Percentiles rank a stretch among this genome's conserved stretches.
Conservation (phyloP, 2,329 filamentous ascomycete genomes). For the Lecanicillium sp. region DNA sequence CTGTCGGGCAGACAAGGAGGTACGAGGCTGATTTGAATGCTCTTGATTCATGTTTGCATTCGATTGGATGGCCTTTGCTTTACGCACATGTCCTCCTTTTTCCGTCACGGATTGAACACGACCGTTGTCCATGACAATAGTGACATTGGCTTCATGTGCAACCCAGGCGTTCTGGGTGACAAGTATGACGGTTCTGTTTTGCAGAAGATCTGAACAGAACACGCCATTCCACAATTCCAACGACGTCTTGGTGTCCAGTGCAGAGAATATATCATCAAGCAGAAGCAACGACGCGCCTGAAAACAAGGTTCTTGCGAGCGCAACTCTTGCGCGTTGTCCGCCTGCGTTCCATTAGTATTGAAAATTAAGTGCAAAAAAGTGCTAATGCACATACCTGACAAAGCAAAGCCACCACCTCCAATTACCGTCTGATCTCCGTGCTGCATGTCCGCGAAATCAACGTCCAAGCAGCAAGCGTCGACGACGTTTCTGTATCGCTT, state of each 20-base stretch:
- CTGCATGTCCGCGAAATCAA: constrained; percentile 42
- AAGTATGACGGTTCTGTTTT: constrained; percentile 45
- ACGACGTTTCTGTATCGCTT: constrained; percentile 45
- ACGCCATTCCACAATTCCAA: constrained; percentile 46
- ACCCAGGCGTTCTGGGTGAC: constrained; percentile 49
- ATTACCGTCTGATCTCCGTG: constrained; percentile 42
- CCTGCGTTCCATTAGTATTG: not conserved
- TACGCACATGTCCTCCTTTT: constrained; percentile 31
- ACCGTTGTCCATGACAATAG: constrained; percentile 36
- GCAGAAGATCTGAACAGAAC: constrained; percentile 47
- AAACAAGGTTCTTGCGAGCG: constrained; percentile 48
- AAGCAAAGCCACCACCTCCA: constrained; percentile 43
- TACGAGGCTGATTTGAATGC: not conserved
- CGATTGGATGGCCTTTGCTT: constrained; percentile 24
- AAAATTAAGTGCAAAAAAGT: not conserved
- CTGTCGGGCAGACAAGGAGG: not conserved
- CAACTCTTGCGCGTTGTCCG: constrained; percentile 47
- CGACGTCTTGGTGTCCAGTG: constrained; percentile 50
- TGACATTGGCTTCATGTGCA: constrained; percentile 38
- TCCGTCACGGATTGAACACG: constrained; percentile 27
- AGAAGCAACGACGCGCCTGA: constrained; percentile 45
- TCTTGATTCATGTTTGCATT: constrained; percentile 17
- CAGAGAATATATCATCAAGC: constrained; percentile 52
- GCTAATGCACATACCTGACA: constrained; percentile 30
- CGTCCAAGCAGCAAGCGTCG: constrained; percentile 43